Evolutionary conservation across 805 yeast genomes (phyloP), one percentile per base, ranked within the genome.

Genomic region (Hanseniaspora jakobsenii): DNA sequence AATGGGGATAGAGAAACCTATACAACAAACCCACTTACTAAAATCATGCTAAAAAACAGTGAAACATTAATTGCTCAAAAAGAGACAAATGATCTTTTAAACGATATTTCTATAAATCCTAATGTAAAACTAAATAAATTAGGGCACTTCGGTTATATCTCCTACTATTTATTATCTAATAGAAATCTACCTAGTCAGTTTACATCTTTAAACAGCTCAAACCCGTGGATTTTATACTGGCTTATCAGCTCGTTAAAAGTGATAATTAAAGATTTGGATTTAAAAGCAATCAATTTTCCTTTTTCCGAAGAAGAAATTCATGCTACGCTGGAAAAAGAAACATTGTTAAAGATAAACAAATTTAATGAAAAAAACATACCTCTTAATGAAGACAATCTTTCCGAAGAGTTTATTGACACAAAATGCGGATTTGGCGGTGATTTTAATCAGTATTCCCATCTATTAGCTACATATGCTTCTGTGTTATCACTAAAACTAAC

Each of bases 151-250:
- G 17, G 23, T 21, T 36, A 31, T 50, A 40, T 81, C 67, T 53
- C 58, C 74, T 12, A 58, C 63, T 17, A 47, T 55, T n/a, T 63
- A 65, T 16, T 60, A 75, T 19, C 52, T 56, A 8, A 35, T 19
- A 55, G 60, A 9, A 63, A 69, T 14, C 65, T 81, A 22, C 81
- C 86, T 0, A 50, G 62, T 2, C 63, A 59, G 7, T 79, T 71
- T 57, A 56, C 60, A 3, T 70, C 70, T 0, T 65, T 84, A 37
- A 96, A 89, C 60, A 91, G 96, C 0, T 81, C 91, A n/a, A 86
- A 80, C 49, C 77, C 94, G 0, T 91, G 97, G 97, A 63, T 89
- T 55, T 48, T 82, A 1, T 89, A 81, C 57, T 91, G 98, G 98
- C 62, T 79, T 6, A 56, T 72, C 36, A 85, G 84, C 56, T 67